Conservation (phyloP, 2,329 filamentous ascomycete species). For the Scedosporium dehoogii region DNA sequence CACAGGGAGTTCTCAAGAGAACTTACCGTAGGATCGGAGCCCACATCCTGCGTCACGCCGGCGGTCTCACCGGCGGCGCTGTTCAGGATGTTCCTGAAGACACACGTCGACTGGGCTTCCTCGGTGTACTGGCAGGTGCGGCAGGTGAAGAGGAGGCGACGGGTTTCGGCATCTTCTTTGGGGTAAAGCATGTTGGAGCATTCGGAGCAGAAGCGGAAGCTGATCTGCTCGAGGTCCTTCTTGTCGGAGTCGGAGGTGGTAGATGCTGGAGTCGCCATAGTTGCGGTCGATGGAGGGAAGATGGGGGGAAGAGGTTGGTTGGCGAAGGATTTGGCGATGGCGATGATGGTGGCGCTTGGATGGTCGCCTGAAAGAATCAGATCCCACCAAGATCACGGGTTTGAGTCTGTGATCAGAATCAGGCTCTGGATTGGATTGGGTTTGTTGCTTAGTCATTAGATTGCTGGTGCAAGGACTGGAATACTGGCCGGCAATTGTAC, state of each 20-base stretch:
- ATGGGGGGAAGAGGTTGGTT: background rate
- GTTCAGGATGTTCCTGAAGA: conserved; percentile 91
- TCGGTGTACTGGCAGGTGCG: conserved; percentile 91
- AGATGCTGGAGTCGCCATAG: conserved; percentile 43
- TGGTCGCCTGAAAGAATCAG: no score
- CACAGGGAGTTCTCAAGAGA: conserved; percentile 32
- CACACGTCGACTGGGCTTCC: conserved; percentile 75
- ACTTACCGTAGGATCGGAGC: conserved; percentile 98
- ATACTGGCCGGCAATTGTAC: no score
- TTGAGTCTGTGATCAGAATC: no score
- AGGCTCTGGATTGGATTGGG: background rate
- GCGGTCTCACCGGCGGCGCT: conserved; percentile 90
- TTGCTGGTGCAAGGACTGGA: no score
- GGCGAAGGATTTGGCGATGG: background rate
- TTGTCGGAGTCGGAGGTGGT: conserved; percentile 29
- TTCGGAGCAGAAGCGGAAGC: conserved; percentile 96
- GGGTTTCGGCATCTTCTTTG: conserved; percentile 78
- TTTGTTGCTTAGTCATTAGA: background rate
- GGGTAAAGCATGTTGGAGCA: conserved; percentile 98
- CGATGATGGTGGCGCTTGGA: background rate
- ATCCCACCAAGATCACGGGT: no score
- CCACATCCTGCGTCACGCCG: conserved; percentile 94
- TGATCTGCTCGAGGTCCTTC: conserved; percentile 64
- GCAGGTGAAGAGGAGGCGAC: conserved; percentile 88
- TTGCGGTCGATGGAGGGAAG: conserved; percentile 5